Conservation (phyloP, 2,329 filamentous ascomycete species). For the Fusarium dimerum region DNA sequence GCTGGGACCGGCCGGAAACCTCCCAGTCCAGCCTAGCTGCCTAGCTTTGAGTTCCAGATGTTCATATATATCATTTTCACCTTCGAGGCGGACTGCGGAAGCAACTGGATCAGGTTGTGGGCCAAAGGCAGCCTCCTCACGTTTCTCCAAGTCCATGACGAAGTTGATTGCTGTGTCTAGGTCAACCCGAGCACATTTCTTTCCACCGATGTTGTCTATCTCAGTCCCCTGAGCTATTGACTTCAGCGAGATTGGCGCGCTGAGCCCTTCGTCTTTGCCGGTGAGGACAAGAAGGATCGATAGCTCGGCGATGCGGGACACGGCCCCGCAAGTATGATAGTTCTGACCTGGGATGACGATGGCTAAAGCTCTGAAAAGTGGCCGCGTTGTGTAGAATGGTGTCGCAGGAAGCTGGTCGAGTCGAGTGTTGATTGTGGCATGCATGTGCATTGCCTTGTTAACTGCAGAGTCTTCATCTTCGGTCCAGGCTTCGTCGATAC, state of each 20-base stretch:
- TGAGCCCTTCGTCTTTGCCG: conserved; percentile 1
- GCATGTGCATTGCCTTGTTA: not conserved
- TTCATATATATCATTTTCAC: not conserved
- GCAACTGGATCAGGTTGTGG: conserved; percentile 4
- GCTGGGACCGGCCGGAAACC: not conserved
- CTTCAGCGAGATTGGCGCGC: conserved; percentile 3
- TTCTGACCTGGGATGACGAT: conserved; percentile 3
- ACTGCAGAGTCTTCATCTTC: not conserved
- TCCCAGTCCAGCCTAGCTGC: not conserved
- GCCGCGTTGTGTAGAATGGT: conserved; percentile 2
- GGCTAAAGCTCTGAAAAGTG: conserved; percentile 3
- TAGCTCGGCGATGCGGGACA: not conserved
- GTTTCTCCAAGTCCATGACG: conserved; percentile 1
- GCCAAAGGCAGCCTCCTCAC: conserved; percentile 5
- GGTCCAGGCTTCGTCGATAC: not conserved
- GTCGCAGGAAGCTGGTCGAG: not conserved
- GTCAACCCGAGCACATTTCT: not conserved
- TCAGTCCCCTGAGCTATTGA: not conserved
- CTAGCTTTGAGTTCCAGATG: not conserved
- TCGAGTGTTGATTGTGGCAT: not conserved
- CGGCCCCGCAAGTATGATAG: not conserved
- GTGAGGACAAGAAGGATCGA: conserved; percentile 1
- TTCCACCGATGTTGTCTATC: not conserved
- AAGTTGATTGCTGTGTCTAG: not conserved
- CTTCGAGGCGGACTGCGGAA: not conserved